These are phyloP conservation scores for Hypoxylon sp. DNA, from an alignment of 2,329 filamentous ascomycete species.

Conservation along the genomic window DNA sequence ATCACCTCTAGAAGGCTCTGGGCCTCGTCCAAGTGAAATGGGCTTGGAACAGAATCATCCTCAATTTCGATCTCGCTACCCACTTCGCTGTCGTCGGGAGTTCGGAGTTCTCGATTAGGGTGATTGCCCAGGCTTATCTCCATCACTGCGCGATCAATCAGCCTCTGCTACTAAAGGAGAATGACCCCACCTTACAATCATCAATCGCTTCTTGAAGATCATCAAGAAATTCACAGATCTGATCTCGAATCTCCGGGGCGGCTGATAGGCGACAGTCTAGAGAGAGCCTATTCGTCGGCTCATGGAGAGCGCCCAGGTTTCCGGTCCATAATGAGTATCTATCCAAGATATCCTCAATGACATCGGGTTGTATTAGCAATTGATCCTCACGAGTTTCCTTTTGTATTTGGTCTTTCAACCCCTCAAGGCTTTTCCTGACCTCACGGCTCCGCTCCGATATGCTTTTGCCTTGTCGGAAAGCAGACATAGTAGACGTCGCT, in stretches of 20 bases:
- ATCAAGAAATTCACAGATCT: slow-evolving; percentile 13
- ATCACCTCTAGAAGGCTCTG: slow-evolving; percentile 6
- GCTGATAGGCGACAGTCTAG: slow-evolving; percentile 3
- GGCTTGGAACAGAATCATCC: background rate
- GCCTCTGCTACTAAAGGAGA: background rate
- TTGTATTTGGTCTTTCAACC: background rate
- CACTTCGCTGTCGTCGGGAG: background rate
- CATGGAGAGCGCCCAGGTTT: slow-evolving; percentile 14
- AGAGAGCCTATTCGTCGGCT: slow-evolving; percentile 3
- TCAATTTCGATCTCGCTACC: background rate
- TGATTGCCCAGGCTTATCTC: background rate
- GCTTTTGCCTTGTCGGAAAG: background rate
- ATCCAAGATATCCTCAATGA: slow-evolving; percentile 5
- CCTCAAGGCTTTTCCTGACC: background rate
- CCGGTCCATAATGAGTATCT: slow-evolving; percentile 12
- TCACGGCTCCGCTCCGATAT: slow-evolving; percentile 6
- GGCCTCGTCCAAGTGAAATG: background rate
- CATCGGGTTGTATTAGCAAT: background rate
- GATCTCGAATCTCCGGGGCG: slow-evolving; percentile 1
- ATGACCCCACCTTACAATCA: slow-evolving; percentile 10
- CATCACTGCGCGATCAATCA: slow-evolving; percentile 3
- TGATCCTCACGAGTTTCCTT: background rate
- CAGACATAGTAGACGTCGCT: background rate
- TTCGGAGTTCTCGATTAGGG: background rate
- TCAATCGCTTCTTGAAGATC: slow-evolving; percentile 21